Evolutionary conservation across 306 rosid genomes (phyloP).

Genomic region (Inga laurina): DNA sequence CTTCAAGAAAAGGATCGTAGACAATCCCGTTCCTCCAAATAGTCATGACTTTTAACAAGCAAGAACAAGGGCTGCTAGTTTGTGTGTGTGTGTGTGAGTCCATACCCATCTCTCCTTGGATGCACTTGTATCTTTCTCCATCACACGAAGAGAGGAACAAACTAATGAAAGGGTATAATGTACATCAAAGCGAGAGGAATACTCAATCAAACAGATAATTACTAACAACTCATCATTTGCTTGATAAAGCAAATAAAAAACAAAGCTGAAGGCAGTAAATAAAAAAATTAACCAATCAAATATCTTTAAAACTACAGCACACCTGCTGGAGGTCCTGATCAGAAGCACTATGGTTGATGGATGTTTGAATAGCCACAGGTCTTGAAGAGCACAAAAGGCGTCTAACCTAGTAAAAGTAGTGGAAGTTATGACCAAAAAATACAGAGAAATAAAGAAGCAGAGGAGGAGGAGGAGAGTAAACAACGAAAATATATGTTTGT

Average conservation of each 20-base stretch:
- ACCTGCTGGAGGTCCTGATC: slow-evolving; percentile 99
- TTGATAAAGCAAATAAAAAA: slow-evolving; percentile 27
- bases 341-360: slow-evolving; percentile 82
- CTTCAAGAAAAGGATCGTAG: too few relatives aligned
- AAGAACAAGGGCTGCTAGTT: background rate
- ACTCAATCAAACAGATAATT: slow-evolving; percentile 1
- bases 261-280: slow-evolving; percentile 15
- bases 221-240: slow-evolving; percentile 14
- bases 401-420: slow-evolving; percentile 67
- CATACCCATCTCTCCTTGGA: background rate
- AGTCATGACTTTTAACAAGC: background rate
- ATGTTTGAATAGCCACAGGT: slow-evolving; percentile 94
- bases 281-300: slow-evolving; percentile 14
- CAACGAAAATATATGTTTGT: background rate
- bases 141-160: background rate
- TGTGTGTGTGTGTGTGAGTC: background rate
- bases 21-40: slow-evolving; percentile 29
- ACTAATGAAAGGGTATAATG: background rate
- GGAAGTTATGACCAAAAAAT: slow-evolving; percentile 24
- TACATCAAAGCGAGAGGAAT: slow-evolving; percentile 1
- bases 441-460: background rate
- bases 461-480: background rate
- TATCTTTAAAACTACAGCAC: slow-evolving; percentile 25
- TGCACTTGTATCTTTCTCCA: background rate
- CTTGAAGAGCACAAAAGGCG: slow-evolving; percentile 93